Evolutionary conservation across 371 early-diverging fungal species (phyloP).

Genomic region (Smittium mucronatum): DNA sequence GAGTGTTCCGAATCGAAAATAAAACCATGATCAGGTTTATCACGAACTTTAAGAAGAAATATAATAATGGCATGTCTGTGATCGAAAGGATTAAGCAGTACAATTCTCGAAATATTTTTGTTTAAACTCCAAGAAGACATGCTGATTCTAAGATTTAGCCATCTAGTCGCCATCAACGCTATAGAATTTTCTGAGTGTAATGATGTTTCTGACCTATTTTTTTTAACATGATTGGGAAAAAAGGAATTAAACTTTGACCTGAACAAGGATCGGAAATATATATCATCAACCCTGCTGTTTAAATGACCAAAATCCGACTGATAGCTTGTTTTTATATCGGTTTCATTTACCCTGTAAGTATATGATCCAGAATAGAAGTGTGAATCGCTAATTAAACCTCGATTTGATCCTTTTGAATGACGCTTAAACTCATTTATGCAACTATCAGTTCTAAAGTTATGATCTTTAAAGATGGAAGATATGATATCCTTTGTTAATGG

Average conservation of each 20-base stretch:
- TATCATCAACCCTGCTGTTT: background rate
- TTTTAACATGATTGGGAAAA: background rate
- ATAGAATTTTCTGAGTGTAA: no score
- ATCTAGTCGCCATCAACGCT: background rate
- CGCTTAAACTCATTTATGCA: no score
- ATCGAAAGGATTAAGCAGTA: background rate
- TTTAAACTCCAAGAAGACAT: background rate
- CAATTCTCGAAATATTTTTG: background rate
- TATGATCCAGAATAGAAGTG: no score
- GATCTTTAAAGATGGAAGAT: no score
- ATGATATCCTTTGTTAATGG: no score
- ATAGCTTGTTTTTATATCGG: background rate
- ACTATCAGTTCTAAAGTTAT: no score
- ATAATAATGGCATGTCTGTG: background rate
- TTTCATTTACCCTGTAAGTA: no score
- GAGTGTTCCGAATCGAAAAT: background rate
- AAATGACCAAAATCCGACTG: background rate
- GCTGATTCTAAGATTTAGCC: background rate
- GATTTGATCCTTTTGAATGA: no score
- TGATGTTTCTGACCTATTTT: background rate
- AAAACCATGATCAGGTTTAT: background rate
- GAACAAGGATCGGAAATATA: background rate
- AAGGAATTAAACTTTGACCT: background rate
- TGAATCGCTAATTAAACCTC: background rate
- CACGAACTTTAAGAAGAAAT: background rate